Conservation (phyloP, 1,284 basidiomycete species). For the Ganoderma resinaceum region DNA sequence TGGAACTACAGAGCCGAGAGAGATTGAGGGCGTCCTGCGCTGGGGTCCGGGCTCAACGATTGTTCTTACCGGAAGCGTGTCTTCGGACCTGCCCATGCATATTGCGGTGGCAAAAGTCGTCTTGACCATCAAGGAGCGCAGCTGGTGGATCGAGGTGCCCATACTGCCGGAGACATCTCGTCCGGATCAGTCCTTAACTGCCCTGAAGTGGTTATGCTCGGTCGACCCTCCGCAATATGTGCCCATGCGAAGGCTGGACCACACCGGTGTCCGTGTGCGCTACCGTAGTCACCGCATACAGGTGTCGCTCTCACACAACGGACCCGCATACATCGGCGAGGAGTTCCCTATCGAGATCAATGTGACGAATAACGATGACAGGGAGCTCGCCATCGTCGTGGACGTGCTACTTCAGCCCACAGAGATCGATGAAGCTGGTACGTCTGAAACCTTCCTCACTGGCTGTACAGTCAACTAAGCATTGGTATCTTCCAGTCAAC, state of each 20-base stretch:
- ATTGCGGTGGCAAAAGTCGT: constrained; percentile 59
- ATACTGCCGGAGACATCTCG: constrained; percentile 40
- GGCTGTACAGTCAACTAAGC: not conserved
- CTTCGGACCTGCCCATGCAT: constrained; percentile 52
- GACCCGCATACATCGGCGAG: constrained; percentile 81
- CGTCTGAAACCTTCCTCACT: constrained; percentile 33
- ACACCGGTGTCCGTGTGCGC: constrained; percentile 66
- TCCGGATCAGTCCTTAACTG: constrained; percentile 41
- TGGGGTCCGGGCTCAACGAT: constrained; percentile 62
- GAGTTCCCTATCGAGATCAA: constrained; percentile 73
- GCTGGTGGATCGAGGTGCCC: constrained; percentile 71
- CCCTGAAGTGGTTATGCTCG: constrained; percentile 63
- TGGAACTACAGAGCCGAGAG: constrained; percentile 33
- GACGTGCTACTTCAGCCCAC: constrained; percentile 83
- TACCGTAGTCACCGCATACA: constrained; percentile 66
- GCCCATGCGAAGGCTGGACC: constrained; percentile 55
- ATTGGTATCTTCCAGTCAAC: constrained; percentile 54
- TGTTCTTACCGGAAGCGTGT: constrained; percentile 63
- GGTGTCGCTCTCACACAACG: constrained; percentile 61
- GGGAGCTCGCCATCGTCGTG: constrained; percentile 69
- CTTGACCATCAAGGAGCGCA: constrained; percentile 59
- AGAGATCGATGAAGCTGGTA: constrained; percentile 78
- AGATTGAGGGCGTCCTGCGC: constrained; percentile 51
- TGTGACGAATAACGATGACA: constrained; percentile 73
- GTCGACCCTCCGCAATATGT: constrained; percentile 58